Base-by-base conservation (phyloP, 192 early-diverging fungal genomes). In the Coemansia sp. region DNA sequence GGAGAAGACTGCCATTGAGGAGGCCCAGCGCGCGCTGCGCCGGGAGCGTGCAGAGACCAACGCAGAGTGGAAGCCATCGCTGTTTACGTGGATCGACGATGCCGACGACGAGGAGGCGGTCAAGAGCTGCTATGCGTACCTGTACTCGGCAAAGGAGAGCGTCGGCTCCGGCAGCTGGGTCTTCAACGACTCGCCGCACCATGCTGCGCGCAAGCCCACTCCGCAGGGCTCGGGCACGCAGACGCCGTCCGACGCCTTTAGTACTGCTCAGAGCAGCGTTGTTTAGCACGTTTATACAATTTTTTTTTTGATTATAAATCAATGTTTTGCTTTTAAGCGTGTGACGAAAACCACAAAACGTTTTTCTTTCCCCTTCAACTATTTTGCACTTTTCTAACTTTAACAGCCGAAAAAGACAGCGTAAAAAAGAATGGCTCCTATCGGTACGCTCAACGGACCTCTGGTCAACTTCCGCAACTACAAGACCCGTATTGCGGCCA, bases 1-100 rank as follows among this genome's bases (percentile, higher is more conserved):
- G 30, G 83, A 88, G 54, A 92, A 92, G 65, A 77, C 86, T 8
- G 66, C 58, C n/a, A 88, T 90, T 54, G 89, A 90, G 58, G 85
- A 88, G 25, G 60, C 69, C 19, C 87, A 90, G 75, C 83, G 89
- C 6, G 73, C 68, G 25, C 45, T 83, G 46, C 85, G 87, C 50
- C 85, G 81, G 78, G 68, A 77, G 27, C 86, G 89, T 29, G 79
- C 77, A 16, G 83, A 83, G 52, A 58, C 71, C 28, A 80, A 76
- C 27, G 67, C 77, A 23, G 74, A 57, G 56, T 87, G 86, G 86
- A 56, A 67, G 45, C 86, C 86, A 4, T 30, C 54, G 19, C 54
- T 79, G 49, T 87, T 85, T 56, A 64, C 45, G 14, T 77, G 73
- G 57, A 64, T 83, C 28, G 54, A 65, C 0, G 81, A 81, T 44